Conservation (phyloP, 495 filamentous ascomycete species). For the Aspergillus conjunctus region DNA sequence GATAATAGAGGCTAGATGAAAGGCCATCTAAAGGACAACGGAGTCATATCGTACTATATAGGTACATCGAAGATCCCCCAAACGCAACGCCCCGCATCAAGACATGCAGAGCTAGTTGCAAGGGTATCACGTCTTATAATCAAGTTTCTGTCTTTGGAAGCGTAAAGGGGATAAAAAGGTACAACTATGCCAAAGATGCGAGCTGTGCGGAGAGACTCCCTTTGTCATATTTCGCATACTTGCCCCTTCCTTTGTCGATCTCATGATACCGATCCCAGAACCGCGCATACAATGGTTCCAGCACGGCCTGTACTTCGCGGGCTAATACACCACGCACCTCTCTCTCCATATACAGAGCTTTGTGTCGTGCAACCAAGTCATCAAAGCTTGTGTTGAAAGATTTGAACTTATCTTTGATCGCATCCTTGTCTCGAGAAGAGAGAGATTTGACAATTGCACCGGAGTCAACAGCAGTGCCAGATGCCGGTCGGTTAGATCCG, state of each 20-base stretch:
- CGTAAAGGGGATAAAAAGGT: not conserved
- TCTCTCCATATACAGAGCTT: constrained; percentile 77
- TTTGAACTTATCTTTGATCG: constrained; percentile 93
- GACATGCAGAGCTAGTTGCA: not conserved
- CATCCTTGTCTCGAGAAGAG: constrained; percentile 86
- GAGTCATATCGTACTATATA: not conserved
- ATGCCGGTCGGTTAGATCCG: constrained; percentile 60
- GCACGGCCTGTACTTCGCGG: constrained; percentile 81
- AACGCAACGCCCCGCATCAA: not conserved
- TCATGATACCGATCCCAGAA: constrained; percentile 99
- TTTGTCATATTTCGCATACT: constrained; percentile 98
- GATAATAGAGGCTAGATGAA: not conserved
- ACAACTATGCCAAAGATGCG: constrained; percentile 34
- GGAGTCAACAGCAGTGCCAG: constrained; percentile 69
- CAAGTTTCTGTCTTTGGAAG: not conserved
- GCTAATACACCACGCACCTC: constrained; percentile 79
- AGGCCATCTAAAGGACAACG: not conserved
- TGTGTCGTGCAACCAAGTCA: constrained; percentile 79
- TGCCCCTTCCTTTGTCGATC: constrained; percentile 92
- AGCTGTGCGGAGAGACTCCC: constrained; percentile 52
- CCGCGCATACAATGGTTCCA: constrained; percentile 90
- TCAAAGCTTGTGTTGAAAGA: constrained; percentile 91
- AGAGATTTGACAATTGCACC: constrained; percentile 80
- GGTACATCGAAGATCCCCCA: not conserved
- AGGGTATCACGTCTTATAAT: not conserved